A percentile compares a stretch with the other conserved stretches of the same genome.
These are phyloP conservation scores for Penicillium vulpinum DNA, from an alignment of 2,329 filamentous ascomycete genomes.

Conservation along the genomic window DNA sequence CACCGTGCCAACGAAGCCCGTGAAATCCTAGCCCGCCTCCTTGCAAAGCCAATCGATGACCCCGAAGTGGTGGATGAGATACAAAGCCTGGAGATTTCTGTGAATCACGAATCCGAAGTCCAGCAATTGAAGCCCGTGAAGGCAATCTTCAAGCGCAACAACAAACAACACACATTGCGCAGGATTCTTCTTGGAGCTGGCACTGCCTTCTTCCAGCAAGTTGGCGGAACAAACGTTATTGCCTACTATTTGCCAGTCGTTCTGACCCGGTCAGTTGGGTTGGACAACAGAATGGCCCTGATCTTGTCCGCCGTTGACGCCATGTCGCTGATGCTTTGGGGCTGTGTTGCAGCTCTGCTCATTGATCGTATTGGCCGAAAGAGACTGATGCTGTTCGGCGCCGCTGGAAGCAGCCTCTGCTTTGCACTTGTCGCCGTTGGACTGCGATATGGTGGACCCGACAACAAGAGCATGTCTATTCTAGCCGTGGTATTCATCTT, in stretches of 20 bases:
- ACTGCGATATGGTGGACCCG: constrained; percentile 40
- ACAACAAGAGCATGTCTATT: constrained; percentile 33
- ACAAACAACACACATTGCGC: constrained; percentile 30
- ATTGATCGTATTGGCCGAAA: constrained; percentile 48
- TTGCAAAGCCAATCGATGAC: constrained; percentile 17
- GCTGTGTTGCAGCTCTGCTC: constrained; percentile 42
- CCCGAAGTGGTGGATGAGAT: neutral
- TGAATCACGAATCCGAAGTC: constrained; percentile 9
- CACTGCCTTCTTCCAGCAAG: constrained; percentile 31
- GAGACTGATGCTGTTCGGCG: constrained; percentile 48
- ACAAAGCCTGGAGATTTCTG: neutral
- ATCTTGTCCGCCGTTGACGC: constrained; percentile 19
- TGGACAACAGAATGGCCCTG: constrained; percentile 14
- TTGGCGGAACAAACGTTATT: constrained; percentile 25
- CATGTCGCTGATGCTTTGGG: constrained; percentile 15
- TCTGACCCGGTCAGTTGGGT: constrained; percentile 14
- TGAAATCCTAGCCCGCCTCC: constrained; percentile 19
- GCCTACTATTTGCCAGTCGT: constrained; percentile 23
- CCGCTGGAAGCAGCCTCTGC: constrained; percentile 47
- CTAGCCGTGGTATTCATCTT: constrained; percentile 45
- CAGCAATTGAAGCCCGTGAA: constrained; percentile 2
- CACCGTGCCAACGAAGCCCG: constrained; percentile 2
- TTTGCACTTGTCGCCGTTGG: constrained; percentile 48
- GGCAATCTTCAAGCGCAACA: constrained; percentile 8
- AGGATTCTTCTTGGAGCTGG: constrained; percentile 46